Base-by-base conservation (phyloP, 306 rosid species). In the Leucaena leucocephala region DNA sequence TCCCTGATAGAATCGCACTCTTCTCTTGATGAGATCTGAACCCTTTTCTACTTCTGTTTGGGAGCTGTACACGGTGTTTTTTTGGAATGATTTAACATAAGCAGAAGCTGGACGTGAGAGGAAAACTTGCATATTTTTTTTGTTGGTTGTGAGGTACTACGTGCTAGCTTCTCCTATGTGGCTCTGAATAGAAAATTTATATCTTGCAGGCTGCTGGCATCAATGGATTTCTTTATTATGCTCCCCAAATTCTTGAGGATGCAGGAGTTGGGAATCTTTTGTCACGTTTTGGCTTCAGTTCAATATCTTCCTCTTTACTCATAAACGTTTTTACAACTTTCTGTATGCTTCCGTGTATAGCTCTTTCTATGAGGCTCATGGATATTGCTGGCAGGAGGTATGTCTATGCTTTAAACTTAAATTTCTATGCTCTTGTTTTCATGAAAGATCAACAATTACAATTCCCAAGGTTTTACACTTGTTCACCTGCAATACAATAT, bases 291-390 rank as follows among this genome's bases (percentile, higher is more conserved):
- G 95, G 95, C 57, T 5, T 92, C 45, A 74, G 78, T 68, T 80
- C 89, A 15, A 48, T 81, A 6, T 90, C 93, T 77, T 75, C 88
- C 45, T 87, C 97, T 61, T 83, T 92, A 52, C 89, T 90, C 8
- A 73, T 89, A 19, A 90, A 84, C 75, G 54, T 80, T 67, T 64
- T 92, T 5, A 87, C 87, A 27, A 82, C 97, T 12, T 83, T 92
- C 50, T 86, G 88, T 38, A 92, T 90, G 97, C 95, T 92, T 85
- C 97, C 97, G 55, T 90, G 92, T 83, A 84, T 90, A 80, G 93
- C 81, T 40, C 42, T 87, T 74, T 58, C 95, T 16, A 84, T 92
- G 82, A 80, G 84, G 79, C 88, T 90, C 57, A 90, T 92, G 95
- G 97, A 92, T 63, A 76, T 86, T 59, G 35, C 92, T 68, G 95